Evolutionary conservation across 2,329 filamentous ascomycete genomes (phyloP), one percentile per base, ranked within the genome.

Genomic region (Exophiala alcalophila): DNA sequence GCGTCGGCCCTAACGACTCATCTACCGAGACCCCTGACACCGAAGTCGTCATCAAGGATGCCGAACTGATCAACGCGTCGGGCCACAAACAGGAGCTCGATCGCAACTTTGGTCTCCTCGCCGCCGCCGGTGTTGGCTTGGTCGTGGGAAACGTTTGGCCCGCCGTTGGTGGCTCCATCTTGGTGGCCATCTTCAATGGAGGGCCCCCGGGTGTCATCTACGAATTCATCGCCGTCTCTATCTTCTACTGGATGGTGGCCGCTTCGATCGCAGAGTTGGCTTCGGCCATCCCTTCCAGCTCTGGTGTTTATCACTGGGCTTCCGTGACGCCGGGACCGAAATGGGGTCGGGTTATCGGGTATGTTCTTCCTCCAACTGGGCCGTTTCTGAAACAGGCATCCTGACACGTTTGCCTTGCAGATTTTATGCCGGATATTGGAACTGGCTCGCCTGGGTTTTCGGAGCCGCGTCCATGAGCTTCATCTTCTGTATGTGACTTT

Each of bases 61-160:
- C 38, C 7, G 46, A 47, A 8, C 43, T 50, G 10, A 59, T 83
- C 57, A 84, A 84, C 55, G 78, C 77, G 1, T 80, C 80, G 2
- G 80, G 80, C 4, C 78, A 83, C 60, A 68, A 66, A 48, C 79
- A 83, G 59, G 78, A 83, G 59, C 63, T 84, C 25, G 72, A 75
- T 44, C 70, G 80, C 11, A 80, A 83, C 55, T 83, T 82, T 59
- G 72, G 76, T 24, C 64, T 83, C 6, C 53, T 80, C 32, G 75
- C 73, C 36, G 73, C 82, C 28, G 77, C 77, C 37, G 78, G 76
- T 16, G 68, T 78, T 31, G 78, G 76, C 0, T 62, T 83, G 36
- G 81, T 77, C 1, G 76, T 80, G 16, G 79, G 81, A 59, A 82
- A 81, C 55, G 78, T 79, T 12, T 84, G 79, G 79, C 79, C 40